Evolutionary conservation across 192 early-diverging fungal species (phyloP), one percentile per base, ranked within the genome.

Genomic region (Coemansia sp.): DNA sequence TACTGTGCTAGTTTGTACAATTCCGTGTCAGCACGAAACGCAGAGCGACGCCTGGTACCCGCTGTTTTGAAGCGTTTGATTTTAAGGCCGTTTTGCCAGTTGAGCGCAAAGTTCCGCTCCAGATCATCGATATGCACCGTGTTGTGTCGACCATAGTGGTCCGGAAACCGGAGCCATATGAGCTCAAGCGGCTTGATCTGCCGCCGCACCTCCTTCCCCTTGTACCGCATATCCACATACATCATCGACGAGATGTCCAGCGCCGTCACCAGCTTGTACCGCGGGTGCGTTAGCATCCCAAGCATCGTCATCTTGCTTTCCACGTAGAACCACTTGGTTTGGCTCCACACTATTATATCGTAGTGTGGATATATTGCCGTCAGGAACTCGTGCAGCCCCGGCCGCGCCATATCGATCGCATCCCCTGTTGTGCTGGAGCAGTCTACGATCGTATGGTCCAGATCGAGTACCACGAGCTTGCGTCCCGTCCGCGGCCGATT

Each of bases 321-420:
- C 11, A 93, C 71, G 15, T 85, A 87, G 41, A 81, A 85, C 89
- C 89, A 91, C 33, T 77, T 78, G 1, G 92, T 93, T 69, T 93
- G 92, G 66, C 88, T 89, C 91, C 91, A 93, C 52, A 93, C 87
- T 9, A 91, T 87, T 60, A 91, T 79, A 64, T 92, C 92, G 60
- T 91, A 93, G 66, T 88, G 76, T 43, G 86, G 86, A 66, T 90
- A 89, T 0, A 86, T 73, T 0, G 88, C 87, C 0, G 90, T 71
- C 69, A 89, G 69, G 75, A 87, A 88, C 64, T 84, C 84, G 72
- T 89, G 87, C 70, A 88, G 59, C 12, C 88, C 88, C 1, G 88
- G 88, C 21, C 88, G 78, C 60, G 86, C 85, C 62, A 92, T 86
- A 8, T 88, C 84, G 8, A 85, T 66, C 21, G 90, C 78, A 44